A percentile compares a stretch with the other conserved stretches of the same genome.
Conservation (phyloP, 108 stramenopile species). For the Cyclotella choctawhatcheeana region DNA sequence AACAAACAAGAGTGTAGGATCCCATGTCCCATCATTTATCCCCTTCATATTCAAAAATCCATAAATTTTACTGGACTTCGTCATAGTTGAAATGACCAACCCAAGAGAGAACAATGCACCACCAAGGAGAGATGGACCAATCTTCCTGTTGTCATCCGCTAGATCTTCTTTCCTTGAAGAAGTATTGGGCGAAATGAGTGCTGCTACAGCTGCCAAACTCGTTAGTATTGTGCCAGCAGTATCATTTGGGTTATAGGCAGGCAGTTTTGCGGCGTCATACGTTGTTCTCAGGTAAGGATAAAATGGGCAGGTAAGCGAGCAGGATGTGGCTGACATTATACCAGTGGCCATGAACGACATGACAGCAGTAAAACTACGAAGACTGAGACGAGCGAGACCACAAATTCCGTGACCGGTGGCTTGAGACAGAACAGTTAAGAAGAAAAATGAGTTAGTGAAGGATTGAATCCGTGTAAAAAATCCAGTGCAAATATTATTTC, state of each 20-base stretch:
- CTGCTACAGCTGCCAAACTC: conserved; percentile 28
- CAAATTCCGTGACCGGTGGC: conserved; percentile 83
- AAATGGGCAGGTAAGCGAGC: conserved; percentile 46
- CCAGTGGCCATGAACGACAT: conserved; percentile 79
- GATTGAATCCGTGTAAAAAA: too few species aligned
- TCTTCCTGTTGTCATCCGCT: conserved; percentile 37
- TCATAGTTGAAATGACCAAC: conserved; percentile 73
- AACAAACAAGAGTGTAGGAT: conserved; percentile 81
- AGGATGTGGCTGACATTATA: conserved; percentile 41
- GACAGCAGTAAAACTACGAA: conserved; percentile 77
- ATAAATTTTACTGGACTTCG: conserved; percentile 61
- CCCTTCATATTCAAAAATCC: conserved; percentile 71
- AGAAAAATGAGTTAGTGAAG: too few species aligned
- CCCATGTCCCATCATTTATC: conserved; percentile 64
- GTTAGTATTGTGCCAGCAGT: conserved; percentile 27
- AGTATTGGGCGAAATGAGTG: conserved; percentile 18
- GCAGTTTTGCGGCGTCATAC: conserved; percentile 19
- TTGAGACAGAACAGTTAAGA: too few species aligned
- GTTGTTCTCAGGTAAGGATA: conserved; percentile 30
- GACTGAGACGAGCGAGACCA: conserved; percentile 81
- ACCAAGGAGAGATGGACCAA: conserved; percentile 33
- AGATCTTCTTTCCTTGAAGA: conserved; percentile 25
- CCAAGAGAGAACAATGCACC: conserved; percentile 53
- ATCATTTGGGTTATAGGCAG: conserved; percentile 16
- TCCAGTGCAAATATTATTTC: too few species aligned